Evolutionary conservation across 148 eudicot genomes (phyloP).

Genomic region (Chenopodium album): DNA sequence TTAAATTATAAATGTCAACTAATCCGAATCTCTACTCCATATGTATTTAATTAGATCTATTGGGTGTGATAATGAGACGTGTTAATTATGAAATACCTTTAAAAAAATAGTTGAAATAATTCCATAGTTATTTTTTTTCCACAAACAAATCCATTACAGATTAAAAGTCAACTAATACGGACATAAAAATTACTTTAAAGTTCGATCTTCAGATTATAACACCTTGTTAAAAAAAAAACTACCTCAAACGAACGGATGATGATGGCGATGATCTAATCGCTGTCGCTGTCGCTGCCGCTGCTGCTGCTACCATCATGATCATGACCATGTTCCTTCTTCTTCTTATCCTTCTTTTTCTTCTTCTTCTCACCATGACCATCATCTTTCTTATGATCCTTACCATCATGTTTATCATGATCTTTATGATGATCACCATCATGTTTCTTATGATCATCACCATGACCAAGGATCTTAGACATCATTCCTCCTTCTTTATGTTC

Average conservation of each 20-base stretch:
- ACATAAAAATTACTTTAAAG: too few relatives aligned
- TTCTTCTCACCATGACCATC: conserved; percentile 10
- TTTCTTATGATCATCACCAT: background rate
- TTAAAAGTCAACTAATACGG: too few relatives aligned
- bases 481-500: conserved; percentile 16
- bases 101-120: too few relatives aligned
- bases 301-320: conserved; percentile 1
- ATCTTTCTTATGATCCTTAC: background rate
- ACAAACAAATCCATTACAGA: too few relatives aligned
- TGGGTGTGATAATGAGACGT: too few relatives aligned
- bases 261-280: background rate
- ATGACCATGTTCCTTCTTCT: conserved; percentile 6
- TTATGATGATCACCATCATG: background rate
- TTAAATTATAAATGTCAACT: too few relatives aligned
- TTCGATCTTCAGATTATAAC: background rate
- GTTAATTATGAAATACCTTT: too few relatives aligned
- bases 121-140: too few relatives aligned
- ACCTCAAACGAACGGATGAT: background rate
- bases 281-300: conserved; percentile 20
- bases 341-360: conserved; percentile 12
- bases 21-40: too few relatives aligned
- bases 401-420: background rate
- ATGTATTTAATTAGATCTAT: too few relatives aligned
- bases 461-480: background rate
- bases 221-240: background rate